phyloP scores from a whole-genome alignment of 2,329 filamentous ascomycete genomes.

The Orbilia brochopaga region DNA sequence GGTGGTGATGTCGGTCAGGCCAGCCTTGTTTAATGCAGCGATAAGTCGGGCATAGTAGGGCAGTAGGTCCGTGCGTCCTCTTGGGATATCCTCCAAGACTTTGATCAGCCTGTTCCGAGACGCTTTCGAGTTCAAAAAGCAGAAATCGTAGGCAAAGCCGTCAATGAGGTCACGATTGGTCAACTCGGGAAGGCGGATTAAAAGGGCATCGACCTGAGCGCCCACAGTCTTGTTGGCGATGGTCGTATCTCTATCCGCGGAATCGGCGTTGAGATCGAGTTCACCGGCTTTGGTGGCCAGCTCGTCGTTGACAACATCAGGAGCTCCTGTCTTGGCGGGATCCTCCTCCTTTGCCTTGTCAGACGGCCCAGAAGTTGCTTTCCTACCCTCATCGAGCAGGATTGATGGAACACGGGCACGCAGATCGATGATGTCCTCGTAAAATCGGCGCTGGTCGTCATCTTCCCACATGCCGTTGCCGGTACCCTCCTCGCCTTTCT shows the following conservation, averaged over 20 bases:
- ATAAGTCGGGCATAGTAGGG: slow-evolving; percentile 91
- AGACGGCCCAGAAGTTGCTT: slow-evolving; percentile 58
- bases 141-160: slow-evolving; percentile 92
- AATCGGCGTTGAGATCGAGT: slow-evolving; percentile 60
- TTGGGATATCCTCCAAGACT: slow-evolving; percentile 90
- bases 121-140: slow-evolving; percentile 97
- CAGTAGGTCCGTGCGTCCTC: slow-evolving; percentile 87
- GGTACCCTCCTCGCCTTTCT: slow-evolving; percentile 78
- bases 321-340: slow-evolving; percentile 38
- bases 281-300: slow-evolving; percentile 63
- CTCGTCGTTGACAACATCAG: slow-evolving; percentile 76
- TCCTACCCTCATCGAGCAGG: slow-evolving; percentile 89
- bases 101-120: slow-evolving; percentile 94
- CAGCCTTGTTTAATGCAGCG: slow-evolving; percentile 86
- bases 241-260: slow-evolving; percentile 87
- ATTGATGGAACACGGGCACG: slow-evolving; percentile 96
- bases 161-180: slow-evolving; percentile 91
- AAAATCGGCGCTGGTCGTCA: slow-evolving; percentile 95
- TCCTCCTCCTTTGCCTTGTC: slow-evolving; percentile 68
- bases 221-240: slow-evolving; percentile 98
- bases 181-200: slow-evolving; percentile 86
- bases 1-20: slow-evolving; percentile 88
- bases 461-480: slow-evolving; percentile 98
- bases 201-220: slow-evolving; percentile 89
- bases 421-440: slow-evolving; percentile 93